Evolutionary conservation across 495 filamentous ascomycete genomes (phyloP), one percentile per base, ranked within the genome.

Genomic region (Eremomyces bilateralis): DNA sequence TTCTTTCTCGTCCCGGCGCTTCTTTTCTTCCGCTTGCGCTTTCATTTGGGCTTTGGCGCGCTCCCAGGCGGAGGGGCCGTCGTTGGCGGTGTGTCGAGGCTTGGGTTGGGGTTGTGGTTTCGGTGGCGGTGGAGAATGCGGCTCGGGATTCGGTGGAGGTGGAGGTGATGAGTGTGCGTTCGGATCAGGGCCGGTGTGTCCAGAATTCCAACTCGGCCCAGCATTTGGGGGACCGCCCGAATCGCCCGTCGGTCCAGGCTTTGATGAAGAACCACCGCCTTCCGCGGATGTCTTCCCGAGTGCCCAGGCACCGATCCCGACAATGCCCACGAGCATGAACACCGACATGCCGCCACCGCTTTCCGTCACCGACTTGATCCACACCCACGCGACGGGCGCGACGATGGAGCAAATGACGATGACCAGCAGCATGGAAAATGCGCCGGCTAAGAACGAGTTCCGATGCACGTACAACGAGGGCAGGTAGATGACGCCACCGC

Each of bases 391-490:
- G 0, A 69, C 64, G 3, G 83, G 84, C 13, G 69, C 63, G 20
- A 88, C 53, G n/a, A 65, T 58, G 27, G 71, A 63, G 48, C 69
- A 71, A 11, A 90, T 40, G 0, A 71, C 59, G n/a, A 83, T 62
- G 1, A 65, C 52, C 4, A 75, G 46, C 6, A 94, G 49, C 2
- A 80, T 81, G 39, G 64, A 71, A 21, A 67, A 71, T 29, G 80
- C 76, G 13, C 88, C 88, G 4, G 81, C 81, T 20, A 80, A 60
- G 54, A 94, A 97, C 53, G 80, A 90, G 56, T 94, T 94, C 42
- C 73, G 62, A 45, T 91, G 70, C 18, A 80, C 73, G 47, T 76
- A 65, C 20, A 97, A 52, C 0, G 80, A 93, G 0, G 88, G 88
- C 16, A 97, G 69, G 53, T 97, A 97, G 6, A 97, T 59, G 51